A percentile compares a stretch with the other conserved stretches of the same genome.
phyloP scores from a whole-genome alignment of 257 asterid species.

The Salvia miltiorrhiza region DNA sequence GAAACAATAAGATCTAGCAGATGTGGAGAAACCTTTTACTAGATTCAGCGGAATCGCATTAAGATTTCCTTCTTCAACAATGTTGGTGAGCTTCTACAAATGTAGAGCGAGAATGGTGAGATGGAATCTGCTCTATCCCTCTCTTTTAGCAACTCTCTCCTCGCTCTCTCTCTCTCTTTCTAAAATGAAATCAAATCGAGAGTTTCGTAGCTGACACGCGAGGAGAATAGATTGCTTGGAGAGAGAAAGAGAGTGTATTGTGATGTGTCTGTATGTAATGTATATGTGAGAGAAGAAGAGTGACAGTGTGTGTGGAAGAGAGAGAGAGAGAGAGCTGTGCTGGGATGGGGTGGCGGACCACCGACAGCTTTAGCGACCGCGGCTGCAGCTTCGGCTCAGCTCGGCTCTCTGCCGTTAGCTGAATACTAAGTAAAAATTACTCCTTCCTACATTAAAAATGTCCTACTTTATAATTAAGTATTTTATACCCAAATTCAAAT shows the following conservation, averaged over 20 bases:
- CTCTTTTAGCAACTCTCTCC: neutral
- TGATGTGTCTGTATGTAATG: constrained; percentile 1
- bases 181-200: constrained; percentile 18
- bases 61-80: constrained; percentile 29
- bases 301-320: constrained; percentile 15
- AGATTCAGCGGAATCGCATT: constrained; percentile 21
- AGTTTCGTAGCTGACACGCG: constrained; percentile 40
- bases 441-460: too few species aligned
- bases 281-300: constrained; percentile 20
- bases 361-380: constrained; percentile 17
- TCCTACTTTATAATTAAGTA: too few species aligned
- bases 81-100: constrained; percentile 3
- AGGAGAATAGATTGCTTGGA: constrained; percentile 21
- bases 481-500: too few species aligned
- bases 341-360: constrained; percentile 21
- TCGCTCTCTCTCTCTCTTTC: constrained; percentile 7
- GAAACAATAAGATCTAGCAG: constrained; percentile 28
- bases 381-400: constrained; percentile 5
- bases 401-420: neutral
- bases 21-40: constrained; percentile 21
- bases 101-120: constrained; percentile 19
- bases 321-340: constrained; percentile 11
- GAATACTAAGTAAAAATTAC: too few species aligned
- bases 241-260: constrained; percentile 19
- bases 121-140: neutral